Base-by-base conservation (phyloP, 805 yeast genomes). In the Candida parachauliodes region DNA sequence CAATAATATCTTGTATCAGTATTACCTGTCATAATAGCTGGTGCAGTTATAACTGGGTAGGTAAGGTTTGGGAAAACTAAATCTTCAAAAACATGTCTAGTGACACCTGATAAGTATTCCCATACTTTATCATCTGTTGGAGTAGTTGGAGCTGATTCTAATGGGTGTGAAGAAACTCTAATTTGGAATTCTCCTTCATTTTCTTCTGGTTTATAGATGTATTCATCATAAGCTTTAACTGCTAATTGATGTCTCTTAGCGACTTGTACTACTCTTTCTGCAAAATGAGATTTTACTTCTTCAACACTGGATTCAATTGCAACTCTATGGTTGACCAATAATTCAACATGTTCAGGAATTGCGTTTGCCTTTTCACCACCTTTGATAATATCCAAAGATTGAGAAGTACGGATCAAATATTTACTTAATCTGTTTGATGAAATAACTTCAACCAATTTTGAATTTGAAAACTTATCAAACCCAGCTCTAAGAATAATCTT, bases 1-100 rank as follows among this genome's bases (percentile, higher is more conserved):
- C 87, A 81, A 57, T 79, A 83, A 49, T 73, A 68, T 40, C 67
- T 62, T 4, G 88, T 82, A 51, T 83, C 89, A 3, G 89, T 83
- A 57, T 81, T 82, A 15, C 82, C 88, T 2, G 83, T 68, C 71
- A 77, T 74, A 28, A 82, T 54, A 18, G 74, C 62, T 2, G 88
- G 87, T 2, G 83, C 67, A 11, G 77, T 70, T 28, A 73, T 49
- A 11, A 70, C 48, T 12, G 64, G 62, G 31, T 52, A 44, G 12
- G 41, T 57, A n/a, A 48, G 39, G 3, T 60, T 60, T 8, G 68
- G 57, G 46, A 56, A 59, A 5, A 65, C 65, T 35, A 70, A 46
- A 23, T 72, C 71, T 49, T 70, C 76, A 42, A 65, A 64, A n/a
- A 71, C 62, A 39, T 72, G 75, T 42, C 74, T 60, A 7, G 64